Base-by-base conservation (phyloP, 345 rosid species). In the Pistacia atlantica region DNA sequence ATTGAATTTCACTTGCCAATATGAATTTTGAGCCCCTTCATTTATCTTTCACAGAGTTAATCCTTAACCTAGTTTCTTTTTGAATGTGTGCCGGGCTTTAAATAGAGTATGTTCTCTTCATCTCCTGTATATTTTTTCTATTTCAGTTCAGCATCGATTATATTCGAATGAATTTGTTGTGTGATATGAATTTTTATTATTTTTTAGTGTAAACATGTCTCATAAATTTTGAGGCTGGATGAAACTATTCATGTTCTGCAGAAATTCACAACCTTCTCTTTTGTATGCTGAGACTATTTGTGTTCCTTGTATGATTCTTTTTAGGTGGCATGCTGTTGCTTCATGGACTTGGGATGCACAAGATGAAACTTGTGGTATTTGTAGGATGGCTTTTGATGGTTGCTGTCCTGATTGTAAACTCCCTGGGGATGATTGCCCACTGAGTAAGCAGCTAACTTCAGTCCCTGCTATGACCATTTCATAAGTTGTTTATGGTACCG, bases 341-440 rank as follows among this genome's bases (percentile, higher is more conserved):
- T 90, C 97, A 65, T 93, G 98, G 98, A 92, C 94, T 16, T 96
- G 98, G 99, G 98, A 89, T 89, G 97, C 98, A 38, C 95, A 91
- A 83, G 98, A 93, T 71, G 98, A 93, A 85, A 90, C 95, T 4
- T 96, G 99, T 79, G 99, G 98, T 74, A 96, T 93, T 65, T 96
- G 99, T 80, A 86, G 97, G 75, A 92, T 96, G 97, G 97, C 97
- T 28, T 95, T 95, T 79, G 97, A 93, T 85, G 99, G 97, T 65
- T 95, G 98, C 59, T 95, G 97, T 76, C 92, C 93, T 66, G 97
- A 95, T 77, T 93, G 97, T 84, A 91, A 90, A 83, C 93, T 87
- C 61, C 95, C 98, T 12, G 98, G 97, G 9, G 99, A 92, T 83
- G 97, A 93, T 78, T 93, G 97, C 79, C 99, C 98, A 22, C 80